Evolutionary conservation across 2,329 filamentous ascomycete genomes (phyloP), one percentile per base, ranked within the genome.

Genomic region (Alternaria sp.): DNA sequence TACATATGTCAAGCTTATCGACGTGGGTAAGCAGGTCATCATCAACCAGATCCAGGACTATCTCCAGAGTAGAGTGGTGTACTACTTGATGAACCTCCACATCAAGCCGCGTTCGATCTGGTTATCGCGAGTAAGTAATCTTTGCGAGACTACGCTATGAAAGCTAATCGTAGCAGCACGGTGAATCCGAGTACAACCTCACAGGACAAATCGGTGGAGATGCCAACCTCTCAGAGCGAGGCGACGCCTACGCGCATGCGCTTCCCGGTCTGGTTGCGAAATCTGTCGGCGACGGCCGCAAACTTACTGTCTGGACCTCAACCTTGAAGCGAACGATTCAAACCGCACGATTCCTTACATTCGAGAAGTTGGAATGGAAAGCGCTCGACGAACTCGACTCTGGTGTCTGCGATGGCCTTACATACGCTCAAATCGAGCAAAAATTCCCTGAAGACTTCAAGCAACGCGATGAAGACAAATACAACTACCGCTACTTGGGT

Each of bases 41-140:
- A 98, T 99, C 86, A 99, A 98, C 81, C 90, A 91, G 75, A 97
- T 99, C 74, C 90, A 93, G 76, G 95, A 99, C 80, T 99, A 99
- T 75, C 85, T 99, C 28, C 95, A 97, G 78, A 97, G 93, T 78
- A 90, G 95, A 59, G 90, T 99, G 44, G 94, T 99, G 46, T 99
- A 99, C 81, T 99, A 97, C 78, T 88, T 98, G 59, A 97, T 98
- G 89, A 99, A 98, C 77, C 85, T 99, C 39, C 95, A 99, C 81
- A 99, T 99, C 78, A 94, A 94, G 66, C 94, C 94, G 18, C 88
- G 95, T 57, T 96, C 93, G 4, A 96, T 99, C 67, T 99, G 95
- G 95, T 83, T 99, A 52, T 98, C 95, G 68, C 86, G 95, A 65
- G 92, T 94, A 83, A 80, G 89, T 85, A 14, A 18, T n/a, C 22